phyloP scores from a whole-genome alignment of 2,329 filamentous ascomycete species.

The Cucurbitaria berberidis region DNA sequence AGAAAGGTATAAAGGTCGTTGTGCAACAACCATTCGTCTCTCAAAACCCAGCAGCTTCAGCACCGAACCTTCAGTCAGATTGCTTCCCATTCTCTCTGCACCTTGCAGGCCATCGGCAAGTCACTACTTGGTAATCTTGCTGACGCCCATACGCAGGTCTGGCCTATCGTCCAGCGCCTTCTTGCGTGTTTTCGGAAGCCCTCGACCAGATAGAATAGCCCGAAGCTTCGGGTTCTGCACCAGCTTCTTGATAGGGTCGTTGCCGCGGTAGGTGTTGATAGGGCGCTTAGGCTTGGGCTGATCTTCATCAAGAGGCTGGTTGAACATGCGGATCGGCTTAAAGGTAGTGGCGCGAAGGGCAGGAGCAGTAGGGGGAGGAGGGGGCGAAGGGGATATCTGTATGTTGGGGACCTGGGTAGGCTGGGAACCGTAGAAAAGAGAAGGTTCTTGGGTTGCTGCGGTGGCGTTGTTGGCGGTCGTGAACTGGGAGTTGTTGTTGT shows the following conservation, averaged over 20 bases:
- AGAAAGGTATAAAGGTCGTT: neutral
- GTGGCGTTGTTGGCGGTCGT: neutral
- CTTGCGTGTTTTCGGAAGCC: conserved; percentile 14
- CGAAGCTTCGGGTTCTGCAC: conserved; percentile 28
- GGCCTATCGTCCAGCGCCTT: conserved; percentile 7
- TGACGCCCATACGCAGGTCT: conserved; percentile 14
- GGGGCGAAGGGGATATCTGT: neutral
- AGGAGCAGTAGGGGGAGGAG: neutral
- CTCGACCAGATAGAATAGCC: conserved; percentile 18
- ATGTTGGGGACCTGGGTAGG: neutral
- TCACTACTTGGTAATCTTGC: neutral
- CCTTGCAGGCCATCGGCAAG: neutral
- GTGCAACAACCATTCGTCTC: neutral
- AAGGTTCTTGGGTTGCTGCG: neutral
- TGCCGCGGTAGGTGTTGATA: conserved; percentile 19
- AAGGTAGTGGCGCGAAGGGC: neutral
- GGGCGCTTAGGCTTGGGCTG: neutral
- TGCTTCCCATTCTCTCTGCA: neutral
- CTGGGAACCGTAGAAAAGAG: conserved; percentile 2
- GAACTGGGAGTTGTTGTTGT: neutral
- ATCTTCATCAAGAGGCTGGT: neutral
- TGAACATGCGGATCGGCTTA: conserved; percentile 3
- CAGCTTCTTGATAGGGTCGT: conserved; percentile 18
- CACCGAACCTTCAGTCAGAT: neutral
- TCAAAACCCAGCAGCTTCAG: neutral